Base-by-base conservation (phyloP, 257 asterid genomes). In the Scutellaria galericulata region DNA sequence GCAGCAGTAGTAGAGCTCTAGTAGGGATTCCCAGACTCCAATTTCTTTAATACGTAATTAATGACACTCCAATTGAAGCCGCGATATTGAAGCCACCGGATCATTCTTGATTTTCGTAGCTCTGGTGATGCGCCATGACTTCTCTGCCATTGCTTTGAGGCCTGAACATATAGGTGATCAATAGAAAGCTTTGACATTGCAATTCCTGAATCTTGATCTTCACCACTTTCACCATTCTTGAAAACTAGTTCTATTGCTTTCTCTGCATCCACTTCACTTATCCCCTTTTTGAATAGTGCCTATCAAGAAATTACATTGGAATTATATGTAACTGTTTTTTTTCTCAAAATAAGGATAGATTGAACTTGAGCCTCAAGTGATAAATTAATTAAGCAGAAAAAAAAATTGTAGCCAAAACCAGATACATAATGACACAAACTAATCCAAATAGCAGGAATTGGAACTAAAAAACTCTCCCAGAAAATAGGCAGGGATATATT, bases 31-130 rank as follows among this genome's bases (percentile, higher is more conserved):
- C 66, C 78, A 9, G 90, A 75, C 68, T 85, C 90, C 83, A 91
- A 66, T 80, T 88, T 89, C 78, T 86, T 89, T 10, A 93, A 48
- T 14, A 89, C 77, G 60, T 62, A 45, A 42, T 78, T 83, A 54
- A 81, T 76, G 51, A 88, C 79, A 51, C 76, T 71, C 96, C 96
- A 88, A 75, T 79, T 78, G 72, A 86, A 91, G 75, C 98, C 97
- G n/a, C 98, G 97, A 54, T 94, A 94, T 46, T 89, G 98, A 73
- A 91, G 97, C 98, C 98, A 91, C 60, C 88, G 78, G 18, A 94
- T 68, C 40, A 91, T 82, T 79, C 98, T 85, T 13, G 96, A 73
- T 75, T 88, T 94, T 13, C 93, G 87, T 46, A 77, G 86, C 76
- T 89, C 96, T 50, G 57, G 78, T 13, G 95, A 52, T 42, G 72